Evolutionary conservation across 257 asterid species (phyloP).

Genomic region (Rhazya stricta): DNA sequence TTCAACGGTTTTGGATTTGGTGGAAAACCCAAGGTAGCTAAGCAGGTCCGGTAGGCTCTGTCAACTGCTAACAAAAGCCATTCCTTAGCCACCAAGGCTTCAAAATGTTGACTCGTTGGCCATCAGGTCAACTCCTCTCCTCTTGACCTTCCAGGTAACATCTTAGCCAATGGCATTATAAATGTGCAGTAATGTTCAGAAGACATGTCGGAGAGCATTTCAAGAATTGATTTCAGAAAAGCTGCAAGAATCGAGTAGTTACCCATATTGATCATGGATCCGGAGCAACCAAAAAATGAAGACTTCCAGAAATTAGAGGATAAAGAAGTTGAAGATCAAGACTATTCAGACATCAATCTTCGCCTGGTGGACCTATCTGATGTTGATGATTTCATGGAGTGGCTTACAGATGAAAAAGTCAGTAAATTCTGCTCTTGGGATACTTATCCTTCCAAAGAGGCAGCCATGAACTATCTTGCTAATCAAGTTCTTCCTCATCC

Average conservation of each 20-base stretch:
- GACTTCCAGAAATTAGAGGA: not conserved
- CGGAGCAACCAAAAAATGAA: not conserved
- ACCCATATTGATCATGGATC: not conserved
- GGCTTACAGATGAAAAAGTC: constrained; percentile 59
- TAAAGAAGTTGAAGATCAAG: not conserved
- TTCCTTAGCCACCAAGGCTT: constrained; percentile 18
- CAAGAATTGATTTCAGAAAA: not conserved
- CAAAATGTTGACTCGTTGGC: not conserved
- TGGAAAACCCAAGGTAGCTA: constrained; percentile 7
- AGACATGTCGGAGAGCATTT: not conserved
- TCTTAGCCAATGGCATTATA: not conserved
- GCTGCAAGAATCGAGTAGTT: not conserved
- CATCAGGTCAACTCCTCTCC: not conserved
- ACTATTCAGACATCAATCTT: constrained; percentile 36
- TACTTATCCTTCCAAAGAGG: constrained; percentile 44
- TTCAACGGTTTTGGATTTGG: not conserved
- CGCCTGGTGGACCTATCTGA: constrained; percentile 53
- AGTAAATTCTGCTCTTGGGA: constrained; percentile 67
- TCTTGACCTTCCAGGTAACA: not conserved
- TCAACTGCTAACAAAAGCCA: not conserved
- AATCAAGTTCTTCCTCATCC: constrained; percentile 35
- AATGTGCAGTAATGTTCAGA: not conserved
- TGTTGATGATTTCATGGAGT: constrained; percentile 51
- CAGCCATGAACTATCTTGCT: constrained; percentile 33
- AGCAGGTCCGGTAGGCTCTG: not conserved